A percentile compares a stretch with the other conserved stretches of the same genome.
These are phyloP conservation scores for Aristolochia contorta DNA, from an alignment of 164 flowering plant species.

Conservation along the genomic window DNA sequence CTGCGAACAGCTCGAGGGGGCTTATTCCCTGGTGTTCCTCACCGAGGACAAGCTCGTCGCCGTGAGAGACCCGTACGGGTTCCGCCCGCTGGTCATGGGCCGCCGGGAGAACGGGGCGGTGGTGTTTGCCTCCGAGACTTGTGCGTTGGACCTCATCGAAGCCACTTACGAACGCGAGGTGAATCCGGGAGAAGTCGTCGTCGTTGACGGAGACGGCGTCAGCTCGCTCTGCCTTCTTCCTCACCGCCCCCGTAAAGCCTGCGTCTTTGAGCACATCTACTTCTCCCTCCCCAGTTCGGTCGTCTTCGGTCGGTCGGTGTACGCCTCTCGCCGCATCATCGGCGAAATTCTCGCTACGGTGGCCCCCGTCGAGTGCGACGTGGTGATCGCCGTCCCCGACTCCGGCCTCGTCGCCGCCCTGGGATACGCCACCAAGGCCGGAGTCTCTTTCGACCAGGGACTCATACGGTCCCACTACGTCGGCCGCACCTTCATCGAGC, in stretches of 20 bases:
- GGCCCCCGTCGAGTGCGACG: slow-evolving; percentile 87
- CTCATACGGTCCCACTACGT: slow-evolving; percentile 80
- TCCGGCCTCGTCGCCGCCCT: slow-evolving; percentile 90
- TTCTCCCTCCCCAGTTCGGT: slow-evolving; percentile 72
- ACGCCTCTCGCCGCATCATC: slow-evolving; percentile 43
- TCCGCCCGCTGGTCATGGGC: slow-evolving; percentile 91
- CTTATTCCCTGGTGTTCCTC: slow-evolving; percentile 81
- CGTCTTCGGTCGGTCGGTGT: slow-evolving; percentile 79
- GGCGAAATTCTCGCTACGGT: slow-evolving; percentile 78
- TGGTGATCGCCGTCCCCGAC: slow-evolving; percentile 89
- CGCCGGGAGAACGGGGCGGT: slow-evolving; percentile 78
- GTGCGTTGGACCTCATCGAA: slow-evolving; percentile 85
- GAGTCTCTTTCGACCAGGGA: slow-evolving; percentile 77
- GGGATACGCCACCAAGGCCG: slow-evolving; percentile 77
- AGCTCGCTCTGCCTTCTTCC: slow-evolving; percentile 50
- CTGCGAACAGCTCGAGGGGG: slow-evolving; percentile 77
- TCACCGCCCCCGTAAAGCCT: slow-evolving; percentile 54
- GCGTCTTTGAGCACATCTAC: slow-evolving; percentile 87
- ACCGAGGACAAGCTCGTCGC: slow-evolving; percentile 85
- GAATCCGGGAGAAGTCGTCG: slow-evolving; percentile 73
- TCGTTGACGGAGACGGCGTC: slow-evolving; percentile 61
- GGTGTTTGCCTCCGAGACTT: slow-evolving; percentile 88
- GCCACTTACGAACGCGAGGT: slow-evolving; percentile 85
- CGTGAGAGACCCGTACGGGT: slow-evolving; percentile 79
- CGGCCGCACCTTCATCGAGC: slow-evolving; percentile 88